Base-by-base conservation (phyloP, 768 basidiomycete genomes). In the Phylloporus sp. region DNA sequence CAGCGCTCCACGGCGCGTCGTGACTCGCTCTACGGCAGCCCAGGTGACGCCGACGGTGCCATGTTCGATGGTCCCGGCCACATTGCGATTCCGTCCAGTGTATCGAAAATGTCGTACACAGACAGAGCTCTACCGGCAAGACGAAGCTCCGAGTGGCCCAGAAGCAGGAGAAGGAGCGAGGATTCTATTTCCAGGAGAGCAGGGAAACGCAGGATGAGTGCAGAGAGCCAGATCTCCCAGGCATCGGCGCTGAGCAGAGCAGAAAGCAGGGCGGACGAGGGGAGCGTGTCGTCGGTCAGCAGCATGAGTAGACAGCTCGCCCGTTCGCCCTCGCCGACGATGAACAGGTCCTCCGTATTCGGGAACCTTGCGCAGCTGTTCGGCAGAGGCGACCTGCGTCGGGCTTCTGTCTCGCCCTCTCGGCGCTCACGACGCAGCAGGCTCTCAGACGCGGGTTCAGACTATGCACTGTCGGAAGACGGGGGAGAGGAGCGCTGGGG, bases 401-500 rank as follows among this genome's bases (percentile, higher is more conserved):
- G 81, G 16, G 63, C 72, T 6, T 87, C 86, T 2, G 57, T 73
- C 35, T 79, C 82, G 32, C 63, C 73, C 35, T 77, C 79, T 45
- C 74, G 76, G 44, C 69, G 72, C 52, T 80, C 78, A 20, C 73
- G 77, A 39, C 76, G 78, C n/a, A 63, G 66, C 59, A 67, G 80
- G 46, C 76, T 72, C 45, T 85, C 84, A 13, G 79, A 80, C 18
- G 75, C 71, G 27, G 80, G 75, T 22, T 85, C 85, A 6, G 84
- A 86, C 28, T 70, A 83, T 63, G 83, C 76, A 20, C 55, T 80
- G 26, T 73, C 71, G 11, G 84, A 78, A 4, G 79, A 80, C 24
- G 81, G 82, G 34, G 76, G 73, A 52, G 81, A 84, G 39, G 88
- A 91, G 57, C 79, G 89, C n/a, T 94, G 91, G 91, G 91, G 91